These are phyloP conservation scores for Trypanosoma conorhini DNA, from an alignment of 208 protist genomes.

Conservation along the genomic window DNA sequence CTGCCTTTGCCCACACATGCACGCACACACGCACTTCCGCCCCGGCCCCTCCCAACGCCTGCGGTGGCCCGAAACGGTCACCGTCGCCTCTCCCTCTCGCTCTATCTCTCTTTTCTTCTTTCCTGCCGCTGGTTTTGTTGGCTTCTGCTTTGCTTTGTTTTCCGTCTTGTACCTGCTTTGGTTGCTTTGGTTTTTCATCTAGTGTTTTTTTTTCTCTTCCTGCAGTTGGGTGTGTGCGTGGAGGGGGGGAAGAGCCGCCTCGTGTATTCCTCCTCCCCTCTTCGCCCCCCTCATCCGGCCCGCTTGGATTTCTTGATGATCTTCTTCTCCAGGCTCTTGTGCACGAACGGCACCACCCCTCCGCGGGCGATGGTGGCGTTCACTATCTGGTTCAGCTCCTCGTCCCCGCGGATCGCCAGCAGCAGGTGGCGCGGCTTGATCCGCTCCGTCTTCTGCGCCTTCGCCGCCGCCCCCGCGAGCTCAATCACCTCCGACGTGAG, in stretches of 20 bases:
- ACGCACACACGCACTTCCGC: neutral
- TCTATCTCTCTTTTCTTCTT: neutral
- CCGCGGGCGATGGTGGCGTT: slow-evolving; percentile 92
- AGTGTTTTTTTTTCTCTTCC: neutral
- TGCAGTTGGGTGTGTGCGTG: neutral
- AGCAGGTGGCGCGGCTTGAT: slow-evolving; percentile 86
- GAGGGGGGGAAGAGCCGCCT: neutral
- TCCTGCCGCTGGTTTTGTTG: neutral
- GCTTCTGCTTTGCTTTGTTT: neutral
- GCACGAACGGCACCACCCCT: slow-evolving; percentile 89
- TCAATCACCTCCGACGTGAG: slow-evolving; percentile 99
- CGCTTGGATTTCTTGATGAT: slow-evolving; percentile 92
- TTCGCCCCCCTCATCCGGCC: slow-evolving; percentile 31
- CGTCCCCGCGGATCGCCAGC: slow-evolving; percentile 98
- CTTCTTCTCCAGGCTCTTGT: slow-evolving; percentile 92
- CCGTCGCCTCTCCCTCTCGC: slow-evolving; percentile 5
- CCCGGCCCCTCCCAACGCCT: neutral
- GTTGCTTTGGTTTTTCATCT: neutral
- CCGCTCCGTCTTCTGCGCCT: slow-evolving; percentile 92
- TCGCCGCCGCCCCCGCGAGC: slow-evolving; percentile 97
- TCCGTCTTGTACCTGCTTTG: neutral
- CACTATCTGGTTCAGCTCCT: slow-evolving; percentile 99
- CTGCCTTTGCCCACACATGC: neutral
- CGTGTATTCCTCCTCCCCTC: neutral
- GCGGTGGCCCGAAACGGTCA: neutral